Evolutionary conservation across 2,329 filamentous ascomycete species (phyloP).

Genomic region (Reticulascus tulasneorum): DNA sequence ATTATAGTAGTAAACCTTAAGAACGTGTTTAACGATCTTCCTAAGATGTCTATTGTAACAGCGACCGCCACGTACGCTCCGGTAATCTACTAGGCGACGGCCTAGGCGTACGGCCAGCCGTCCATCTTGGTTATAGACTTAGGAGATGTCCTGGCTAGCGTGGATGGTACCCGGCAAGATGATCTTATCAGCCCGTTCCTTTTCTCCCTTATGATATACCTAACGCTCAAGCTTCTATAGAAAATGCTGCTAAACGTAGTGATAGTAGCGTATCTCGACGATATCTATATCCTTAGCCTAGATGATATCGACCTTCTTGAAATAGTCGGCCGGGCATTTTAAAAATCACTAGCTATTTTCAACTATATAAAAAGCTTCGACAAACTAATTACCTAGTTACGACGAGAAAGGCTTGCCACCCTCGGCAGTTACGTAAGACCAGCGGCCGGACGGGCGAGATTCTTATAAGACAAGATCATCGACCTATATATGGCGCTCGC

Average conservation of each 20-base stretch:
- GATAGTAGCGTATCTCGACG: conserved; percentile 1
- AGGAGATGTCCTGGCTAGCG: not conserved
- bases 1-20: not conserved
- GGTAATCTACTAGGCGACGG: no score
- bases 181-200: not conserved
- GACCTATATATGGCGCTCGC: not conserved
- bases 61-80: not conserved
- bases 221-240: not conserved
- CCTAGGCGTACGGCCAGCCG: not conserved
- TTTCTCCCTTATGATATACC: not conserved
- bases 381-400: not conserved
- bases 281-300: not conserved
- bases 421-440: not conserved
- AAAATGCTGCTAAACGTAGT: not conserved
- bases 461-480: not conserved
- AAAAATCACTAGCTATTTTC: not conserved
- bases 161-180: not conserved
- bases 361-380: not conserved
- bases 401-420: not conserved
- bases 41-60: not conserved
- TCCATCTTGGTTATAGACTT: not conserved
- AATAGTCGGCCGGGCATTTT: no score
- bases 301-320: no score
- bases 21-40: not conserved
- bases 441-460: not conserved